Evolutionary conservation across 345 rosid genomes (phyloP), one percentile per base, ranked within the genome.

Genomic region (Salix arbutifolia): DNA sequence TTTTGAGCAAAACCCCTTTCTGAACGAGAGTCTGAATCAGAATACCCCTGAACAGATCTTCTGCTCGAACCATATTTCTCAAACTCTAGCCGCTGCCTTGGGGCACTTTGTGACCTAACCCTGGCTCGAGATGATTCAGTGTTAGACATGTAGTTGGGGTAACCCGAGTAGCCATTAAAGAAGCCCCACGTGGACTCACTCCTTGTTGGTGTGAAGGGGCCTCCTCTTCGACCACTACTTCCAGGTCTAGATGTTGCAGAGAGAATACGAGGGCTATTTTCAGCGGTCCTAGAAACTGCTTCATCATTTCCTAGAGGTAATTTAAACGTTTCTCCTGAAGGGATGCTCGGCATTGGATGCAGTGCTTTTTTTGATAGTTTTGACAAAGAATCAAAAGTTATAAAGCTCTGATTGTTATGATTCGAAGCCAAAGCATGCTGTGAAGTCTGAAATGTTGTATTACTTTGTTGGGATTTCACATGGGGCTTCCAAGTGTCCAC

Each of bases 81-180:
- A 31, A 89, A 77, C 79, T 89, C 97, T 10, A 90, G 81, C 88
- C 99, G 88, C 85, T 93, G 99, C 91, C 92, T 90, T 6, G 98
- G 99, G 25, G 91, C 95, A 78, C 99, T 96, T 69, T 91, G 97
- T 35, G 98, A 93, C 83, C 99, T 84, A 31, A 87, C 89, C 90
- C 81, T 84, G 14, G 82, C 82, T 38, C 76, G 78, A 6, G 78
- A 84, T 1, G 86, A 84, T 53, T 84, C 78, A 2, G 86, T 84
- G 78, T 81, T 81, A 69, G 84, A 76, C 86, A 84, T 84, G 80
- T 81, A 84, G 82, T 44, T 84, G 5, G 86, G 86, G 21, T 70
- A 77, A 8, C 75, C 74, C 19, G 76, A 52, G 73, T 73, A 81
- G 12, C 81, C 81, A 60, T 77, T 77, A n/a, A 77, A 81, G 67